A percentile compares a stretch with the other conserved stretches of the same genome.
Evolutionary conservation across 352 stramenopile species (phyloP).

Genomic region (Elongisporangium undulatum): DNA sequence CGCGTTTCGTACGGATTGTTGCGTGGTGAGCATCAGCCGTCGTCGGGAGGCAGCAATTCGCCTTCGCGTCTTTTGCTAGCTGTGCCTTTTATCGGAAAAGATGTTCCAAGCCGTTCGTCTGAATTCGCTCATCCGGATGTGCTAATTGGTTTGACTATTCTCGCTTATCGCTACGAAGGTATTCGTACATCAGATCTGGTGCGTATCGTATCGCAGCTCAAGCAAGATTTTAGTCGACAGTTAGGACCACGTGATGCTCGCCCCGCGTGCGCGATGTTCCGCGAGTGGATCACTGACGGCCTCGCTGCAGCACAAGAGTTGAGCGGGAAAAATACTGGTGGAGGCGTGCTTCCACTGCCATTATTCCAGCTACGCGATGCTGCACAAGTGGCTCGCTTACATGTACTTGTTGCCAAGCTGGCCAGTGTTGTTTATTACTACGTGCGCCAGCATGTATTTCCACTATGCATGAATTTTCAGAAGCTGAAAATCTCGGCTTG

Average conservation of each 20-base stretch:
- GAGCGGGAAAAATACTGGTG: constrained; percentile 14
- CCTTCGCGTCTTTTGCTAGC: constrained; percentile 95
- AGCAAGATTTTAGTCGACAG: constrained; percentile 85
- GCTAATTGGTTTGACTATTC: constrained; percentile 88
- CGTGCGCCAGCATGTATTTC: constrained; percentile 97
- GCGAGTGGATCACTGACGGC: constrained; percentile 62
- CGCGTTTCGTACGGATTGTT: constrained; percentile 98
- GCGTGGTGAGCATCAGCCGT: constrained; percentile 54
- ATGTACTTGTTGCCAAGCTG: constrained; percentile 92
- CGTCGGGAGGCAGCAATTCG: constrained; percentile 83
- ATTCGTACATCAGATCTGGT: constrained; percentile 82
- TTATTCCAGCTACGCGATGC: constrained; percentile 97
- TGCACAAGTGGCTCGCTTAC: constrained; percentile 94
- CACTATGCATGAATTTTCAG: constrained; percentile 99
- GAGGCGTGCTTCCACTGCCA: constrained; percentile 90
- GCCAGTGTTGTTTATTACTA: constrained; percentile 98
- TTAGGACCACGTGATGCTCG: constrained; percentile 78
- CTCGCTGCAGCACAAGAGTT: constrained; percentile 28
- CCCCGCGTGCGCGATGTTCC: constrained; percentile 72
- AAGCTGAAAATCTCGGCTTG: constrained; percentile 98
- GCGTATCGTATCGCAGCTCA: constrained; percentile 84
- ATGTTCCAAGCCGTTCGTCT: constrained; percentile 97
- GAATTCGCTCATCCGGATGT: constrained; percentile 99
- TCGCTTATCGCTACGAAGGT: constrained; percentile 90
- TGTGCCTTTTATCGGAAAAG: constrained; percentile 99